Percentiles rank a stretch among this genome's conserved stretches.
phyloP scores from a whole-genome alignment of 345 rosid genomes.

The Citrus trifoliata region DNA sequence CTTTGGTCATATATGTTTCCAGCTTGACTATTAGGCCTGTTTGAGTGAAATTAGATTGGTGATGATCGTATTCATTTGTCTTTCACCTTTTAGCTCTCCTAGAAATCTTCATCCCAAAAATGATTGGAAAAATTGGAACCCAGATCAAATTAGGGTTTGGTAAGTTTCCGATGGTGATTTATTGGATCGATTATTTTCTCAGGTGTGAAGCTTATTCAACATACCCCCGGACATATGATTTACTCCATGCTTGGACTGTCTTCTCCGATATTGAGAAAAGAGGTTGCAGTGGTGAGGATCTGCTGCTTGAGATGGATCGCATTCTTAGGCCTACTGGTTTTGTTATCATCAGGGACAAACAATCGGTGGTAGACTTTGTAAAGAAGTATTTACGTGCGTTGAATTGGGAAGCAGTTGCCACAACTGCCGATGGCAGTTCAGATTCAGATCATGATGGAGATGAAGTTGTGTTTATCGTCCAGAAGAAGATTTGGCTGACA shows the following conservation, averaged over 20 bases:
- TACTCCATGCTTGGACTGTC: constrained; percentile 73
- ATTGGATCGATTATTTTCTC: constrained; percentile 9
- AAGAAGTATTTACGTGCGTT: constrained; percentile 68
- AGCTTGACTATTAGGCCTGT: not conserved
- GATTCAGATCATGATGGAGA: constrained; percentile 60
- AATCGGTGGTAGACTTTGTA: constrained; percentile 49
- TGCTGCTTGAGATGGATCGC: constrained; percentile 89
- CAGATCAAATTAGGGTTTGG: not conserved
- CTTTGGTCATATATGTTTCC: not conserved
- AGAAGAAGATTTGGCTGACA: constrained; percentile 87
- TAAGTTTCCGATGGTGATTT: not conserved
- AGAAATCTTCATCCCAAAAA: not conserved
- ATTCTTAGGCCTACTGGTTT: constrained; percentile 88
- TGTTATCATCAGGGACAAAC: constrained; percentile 68
- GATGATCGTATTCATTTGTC: not conserved
- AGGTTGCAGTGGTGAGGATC: constrained; percentile 79
- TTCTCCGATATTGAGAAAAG: constrained; percentile 68
- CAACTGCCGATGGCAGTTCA: constrained; percentile 33
- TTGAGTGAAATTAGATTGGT: not conserved
- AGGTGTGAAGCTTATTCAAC: constrained; percentile 97
- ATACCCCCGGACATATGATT: constrained; percentile 89
- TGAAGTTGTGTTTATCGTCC: constrained; percentile 52
- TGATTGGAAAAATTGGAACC: not conserved
- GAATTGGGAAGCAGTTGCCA: constrained; percentile 82
- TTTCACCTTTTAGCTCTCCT: not conserved